Base-by-base conservation (phyloP, 805 yeast genomes). In the fission yeast (Schizosaccharomyces pombe) region DNA sequence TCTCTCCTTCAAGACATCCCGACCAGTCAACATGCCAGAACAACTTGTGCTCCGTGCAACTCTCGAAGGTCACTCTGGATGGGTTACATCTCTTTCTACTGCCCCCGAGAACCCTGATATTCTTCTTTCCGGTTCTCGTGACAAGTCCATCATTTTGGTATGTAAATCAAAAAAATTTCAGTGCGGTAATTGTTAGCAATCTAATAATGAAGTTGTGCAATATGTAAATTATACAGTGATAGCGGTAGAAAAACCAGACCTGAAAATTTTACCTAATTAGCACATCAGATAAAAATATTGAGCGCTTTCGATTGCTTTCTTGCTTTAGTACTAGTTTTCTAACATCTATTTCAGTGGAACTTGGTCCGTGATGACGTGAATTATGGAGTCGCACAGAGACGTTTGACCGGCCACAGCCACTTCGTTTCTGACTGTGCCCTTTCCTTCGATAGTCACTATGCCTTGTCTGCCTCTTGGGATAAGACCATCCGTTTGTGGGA, bases 1-100 rank as follows among this genome's bases (percentile, higher is more conserved):
- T 29, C 26, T 43, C 26, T 43, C 43, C 49, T 43, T 26, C 30
- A 43, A 43, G 49, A 43, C 49, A 43, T 43, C 49, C 19, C 49
- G 49, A 43, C 49, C 49, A 43, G 49, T 43, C 49, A 49, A 49
- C 53, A 52, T 52, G 60, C 62, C 63, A 62, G 96, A 87, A 84
- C 94, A 87, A 80, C 80, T 89, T 78, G 95, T 89, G 74, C 84
- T 91, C 74, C 87, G 97, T 82, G 99, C 97, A 73, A 85, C 97
- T 80, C 82, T 91, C 72, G 96, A 89, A 78, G 95, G 85, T 71
- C 62, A 60, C 62, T 58, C 57, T 61, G 66, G 69, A 69, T 89
- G 97, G 97, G 98, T 91, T 70, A 91, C 98, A 63, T 79, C 95
- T 72, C 79, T 91, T 68, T 94, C 97, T 75, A 91, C 97, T 76